A percentile compares a stretch with the other conserved stretches of the same genome.
phyloP scores from a whole-genome alignment of 148 eudicot species.

The Pharnaceum exiguum region DNA sequence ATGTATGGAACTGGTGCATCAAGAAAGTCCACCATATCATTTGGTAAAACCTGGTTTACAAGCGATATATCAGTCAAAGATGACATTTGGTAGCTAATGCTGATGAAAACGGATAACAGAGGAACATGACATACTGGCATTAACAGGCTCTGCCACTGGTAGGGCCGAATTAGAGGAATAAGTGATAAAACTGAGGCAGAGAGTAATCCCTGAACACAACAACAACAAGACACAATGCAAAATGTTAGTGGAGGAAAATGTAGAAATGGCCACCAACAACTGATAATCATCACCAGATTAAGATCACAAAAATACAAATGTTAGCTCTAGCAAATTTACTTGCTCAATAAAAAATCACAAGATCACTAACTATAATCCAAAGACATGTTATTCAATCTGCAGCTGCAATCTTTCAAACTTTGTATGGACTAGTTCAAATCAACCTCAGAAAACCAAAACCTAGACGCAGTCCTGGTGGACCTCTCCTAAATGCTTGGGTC shows the following conservation, averaged over 20 bases:
- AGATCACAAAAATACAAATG: not conserved
- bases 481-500: too few species aligned
- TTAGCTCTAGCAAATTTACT: not conserved
- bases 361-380: too few species aligned
- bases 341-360: not conserved
- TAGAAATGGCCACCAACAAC: not conserved
- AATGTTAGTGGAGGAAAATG: not conserved
- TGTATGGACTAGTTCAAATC: too few species aligned
- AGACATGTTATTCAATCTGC: too few species aligned
- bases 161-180: slow-evolving; percentile 88
- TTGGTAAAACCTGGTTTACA: slow-evolving; percentile 69
- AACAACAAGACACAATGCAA: slow-evolving; percentile 7
- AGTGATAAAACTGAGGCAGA: slow-evolving; percentile 79
- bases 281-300: slow-evolving; percentile 2
- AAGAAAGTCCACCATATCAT: slow-evolving; percentile 96
- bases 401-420: too few species aligned
- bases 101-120: not conserved
- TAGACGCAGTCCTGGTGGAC: too few species aligned
- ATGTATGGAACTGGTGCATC: slow-evolving; percentile 98
- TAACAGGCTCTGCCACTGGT: slow-evolving; percentile 92
- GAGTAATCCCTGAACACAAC: slow-evolving; percentile 61
- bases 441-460: too few species aligned
- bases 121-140: slow-evolving; percentile 66
- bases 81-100: not conserved
- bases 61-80: slow-evolving; percentile 2